Conservation (phyloP, 2,329 filamentous ascomycete genomes). For the Fusarium sp. region DNA sequence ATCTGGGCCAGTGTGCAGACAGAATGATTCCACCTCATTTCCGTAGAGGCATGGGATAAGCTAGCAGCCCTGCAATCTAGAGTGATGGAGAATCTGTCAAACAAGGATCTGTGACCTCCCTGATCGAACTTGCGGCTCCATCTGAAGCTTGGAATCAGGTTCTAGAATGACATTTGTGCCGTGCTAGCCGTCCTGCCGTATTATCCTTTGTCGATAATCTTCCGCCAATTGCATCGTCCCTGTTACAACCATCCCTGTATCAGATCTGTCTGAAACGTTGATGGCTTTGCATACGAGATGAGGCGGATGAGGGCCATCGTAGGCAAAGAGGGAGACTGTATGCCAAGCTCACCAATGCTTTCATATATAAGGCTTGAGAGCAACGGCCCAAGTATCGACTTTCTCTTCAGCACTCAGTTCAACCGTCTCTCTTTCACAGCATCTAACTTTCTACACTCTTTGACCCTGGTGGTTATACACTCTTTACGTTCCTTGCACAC, state of each 20-base stretch:
- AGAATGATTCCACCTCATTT: constrained; percentile 27
- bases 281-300: neutral
- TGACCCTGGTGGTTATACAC: constrained; percentile 41
- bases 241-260: neutral
- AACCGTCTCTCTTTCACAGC: constrained; percentile 16
- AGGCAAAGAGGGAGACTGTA: neutral
- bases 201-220: neutral
- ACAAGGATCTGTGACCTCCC: neutral
- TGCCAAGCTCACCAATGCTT: neutral
- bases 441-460: constrained; percentile 30
- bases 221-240: constrained; percentile 15
- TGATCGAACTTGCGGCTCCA: neutral
- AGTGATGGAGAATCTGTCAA: neutral
- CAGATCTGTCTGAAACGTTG: constrained; percentile 30
- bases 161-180: constrained; percentile 1
- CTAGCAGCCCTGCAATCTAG: constrained; percentile 11
- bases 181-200: neutral
- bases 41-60: constrained; percentile 5
- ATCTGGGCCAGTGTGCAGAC: neutral
- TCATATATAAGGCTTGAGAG: constrained; percentile 12
- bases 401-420: neutral
- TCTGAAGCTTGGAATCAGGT: neutral
- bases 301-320: neutral
- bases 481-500: constrained; percentile 26
- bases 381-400: neutral